These are phyloP conservation scores for Alternaria sp. DNA, from an alignment of 2,329 filamentous ascomycete species.

Conservation along the genomic window DNA sequence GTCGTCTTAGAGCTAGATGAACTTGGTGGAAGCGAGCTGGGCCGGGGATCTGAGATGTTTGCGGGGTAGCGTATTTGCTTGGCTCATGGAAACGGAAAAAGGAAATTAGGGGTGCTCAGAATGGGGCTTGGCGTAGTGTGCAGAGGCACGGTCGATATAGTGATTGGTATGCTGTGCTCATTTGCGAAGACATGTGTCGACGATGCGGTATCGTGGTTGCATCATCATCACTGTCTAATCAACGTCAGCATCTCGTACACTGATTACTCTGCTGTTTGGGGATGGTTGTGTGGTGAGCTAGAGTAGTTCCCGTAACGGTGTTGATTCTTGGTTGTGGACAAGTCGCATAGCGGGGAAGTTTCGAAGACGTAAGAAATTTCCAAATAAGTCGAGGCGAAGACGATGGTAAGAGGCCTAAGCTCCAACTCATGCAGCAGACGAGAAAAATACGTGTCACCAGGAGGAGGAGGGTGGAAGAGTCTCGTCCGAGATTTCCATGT, in stretches of 20 bases:
- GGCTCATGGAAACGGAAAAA: constrained; percentile 40
- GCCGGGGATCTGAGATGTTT: constrained; percentile 37
- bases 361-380: constrained; percentile 51
- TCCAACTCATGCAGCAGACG: constrained; percentile 32
- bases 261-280: neutral
- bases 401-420: constrained; percentile 29
- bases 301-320: constrained; percentile 43
- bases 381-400: constrained; percentile 32
- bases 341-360: constrained; percentile 48
- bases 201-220: neutral
- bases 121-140: constrained; percentile 10
- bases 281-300: constrained; percentile 31
- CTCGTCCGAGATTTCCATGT: constrained; percentile 42
- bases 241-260: neutral
- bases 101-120: constrained; percentile 10
- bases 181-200: neutral
- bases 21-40: constrained; percentile 11
- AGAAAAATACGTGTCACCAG: constrained; percentile 31
- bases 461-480: constrained; percentile 29
- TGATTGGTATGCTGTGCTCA: constrained; percentile 9
- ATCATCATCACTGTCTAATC: neutral
- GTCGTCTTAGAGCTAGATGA: constrained; percentile 25
- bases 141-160: constrained; percentile 9
- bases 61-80: constrained; percentile 48
- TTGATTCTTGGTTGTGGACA: constrained; percentile 33